A percentile compares a stretch with the other conserved stretches of the same genome.
These are phyloP conservation scores for Filobasidium uniguttulatum DNA, from an alignment of 1,284 basidiomycete genomes.

Conservation along the genomic window DNA sequence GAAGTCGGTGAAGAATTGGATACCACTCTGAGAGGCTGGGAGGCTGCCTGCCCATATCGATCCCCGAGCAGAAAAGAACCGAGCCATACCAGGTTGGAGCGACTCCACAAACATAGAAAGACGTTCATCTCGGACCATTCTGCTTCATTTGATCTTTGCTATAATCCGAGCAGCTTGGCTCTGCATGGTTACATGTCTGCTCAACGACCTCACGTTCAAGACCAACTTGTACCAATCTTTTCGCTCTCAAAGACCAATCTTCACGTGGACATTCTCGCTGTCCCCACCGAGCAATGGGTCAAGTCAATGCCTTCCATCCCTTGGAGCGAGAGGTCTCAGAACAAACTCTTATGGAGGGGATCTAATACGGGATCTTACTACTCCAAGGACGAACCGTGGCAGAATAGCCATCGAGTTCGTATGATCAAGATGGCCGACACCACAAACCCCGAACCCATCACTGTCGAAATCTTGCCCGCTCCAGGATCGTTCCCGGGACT, in stretches of 20 bases:
- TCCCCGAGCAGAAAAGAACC: constrained; percentile 1
- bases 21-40: constrained; percentile 7
- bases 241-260: constrained; percentile 29
- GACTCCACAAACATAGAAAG: too few relatives aligned
- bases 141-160: constrained; percentile 26
- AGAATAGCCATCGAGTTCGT: constrained; percentile 25
- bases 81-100: too few relatives aligned
- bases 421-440: constrained; percentile 19
- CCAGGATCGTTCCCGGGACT: background rate
- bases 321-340: constrained; percentile 23
- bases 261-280: constrained; percentile 31
- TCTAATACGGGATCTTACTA: constrained; percentile 29
- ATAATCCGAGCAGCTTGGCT: constrained; percentile 23
- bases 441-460: background rate
- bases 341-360: constrained; percentile 31
- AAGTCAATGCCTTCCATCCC: constrained; percentile 19
- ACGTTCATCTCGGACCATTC: constrained; percentile 26
- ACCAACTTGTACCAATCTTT: constrained; percentile 26
- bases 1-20: constrained; percentile 1
- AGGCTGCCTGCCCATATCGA: constrained; percentile 5
- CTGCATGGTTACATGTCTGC: constrained; percentile 27
- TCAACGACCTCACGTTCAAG: constrained; percentile 18
- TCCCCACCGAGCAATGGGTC: constrained; percentile 33
- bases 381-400: constrained; percentile 22
- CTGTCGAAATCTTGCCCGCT: constrained; percentile 8